A percentile compares a stretch with the other conserved stretches of the same genome.
Evolutionary conservation across 257 asterid species (phyloP).

Genomic region (Przewalskia tangutica): DNA sequence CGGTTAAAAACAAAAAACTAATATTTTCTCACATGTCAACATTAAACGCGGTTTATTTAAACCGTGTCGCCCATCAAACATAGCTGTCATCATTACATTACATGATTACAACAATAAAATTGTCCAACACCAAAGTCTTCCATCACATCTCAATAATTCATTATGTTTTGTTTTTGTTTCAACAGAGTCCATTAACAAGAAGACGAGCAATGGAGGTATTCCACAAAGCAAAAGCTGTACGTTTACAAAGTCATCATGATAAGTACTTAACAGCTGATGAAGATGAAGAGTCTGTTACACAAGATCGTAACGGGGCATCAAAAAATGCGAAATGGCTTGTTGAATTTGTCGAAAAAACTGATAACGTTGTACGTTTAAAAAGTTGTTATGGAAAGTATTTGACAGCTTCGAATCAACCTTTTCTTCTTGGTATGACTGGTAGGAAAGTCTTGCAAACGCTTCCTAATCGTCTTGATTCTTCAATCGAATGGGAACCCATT

Average conservation of each 20-base stretch:
- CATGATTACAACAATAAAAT: too few species aligned
- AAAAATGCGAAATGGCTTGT: slow-evolving; percentile 30
- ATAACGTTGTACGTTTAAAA: slow-evolving; percentile 25
- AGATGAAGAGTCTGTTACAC: slow-evolving; percentile 31
- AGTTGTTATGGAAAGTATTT: slow-evolving; percentile 31
- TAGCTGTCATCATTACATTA: background rate
- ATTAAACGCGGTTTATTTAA: background rate
- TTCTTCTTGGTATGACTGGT: slow-evolving; percentile 72
- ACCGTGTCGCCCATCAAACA: slow-evolving; percentile 3
- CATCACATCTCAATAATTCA: too few species aligned
- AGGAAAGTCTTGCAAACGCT: slow-evolving; percentile 58
- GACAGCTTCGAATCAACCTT: slow-evolving; percentile 34
- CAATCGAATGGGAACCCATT: slow-evolving; percentile 94
- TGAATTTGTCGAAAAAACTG: slow-evolving; percentile 17
- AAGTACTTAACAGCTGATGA: slow-evolving; percentile 36
- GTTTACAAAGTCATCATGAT: slow-evolving; percentile 19
- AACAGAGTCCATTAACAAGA: slow-evolving; percentile 10
- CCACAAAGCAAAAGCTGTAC: slow-evolving; percentile 28
- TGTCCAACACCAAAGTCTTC: too few species aligned
- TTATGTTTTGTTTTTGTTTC: too few species aligned
- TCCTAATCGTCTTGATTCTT: slow-evolving; percentile 66
- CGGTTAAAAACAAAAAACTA: background rate
- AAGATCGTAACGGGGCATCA: slow-evolving; percentile 27
- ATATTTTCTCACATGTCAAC: background rate
- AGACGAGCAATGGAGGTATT: slow-evolving; percentile 28